Evolutionary conservation across 768 basidiomycete genomes (phyloP), one percentile per base, ranked within the genome.

Genomic region (Paxillus ammoniavirescens): DNA sequence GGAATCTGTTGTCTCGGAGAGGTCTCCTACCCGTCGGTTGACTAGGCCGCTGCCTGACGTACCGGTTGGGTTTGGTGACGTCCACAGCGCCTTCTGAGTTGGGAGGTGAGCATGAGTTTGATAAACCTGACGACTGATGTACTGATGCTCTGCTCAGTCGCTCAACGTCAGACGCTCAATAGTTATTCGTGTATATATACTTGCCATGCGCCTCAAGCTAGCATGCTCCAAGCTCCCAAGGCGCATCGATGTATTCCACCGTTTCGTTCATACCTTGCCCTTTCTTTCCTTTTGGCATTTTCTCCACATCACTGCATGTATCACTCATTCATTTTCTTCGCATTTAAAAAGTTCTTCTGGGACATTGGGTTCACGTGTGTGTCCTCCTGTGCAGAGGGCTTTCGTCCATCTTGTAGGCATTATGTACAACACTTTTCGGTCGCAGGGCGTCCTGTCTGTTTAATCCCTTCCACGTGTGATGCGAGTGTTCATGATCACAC

Each of bases 41-140:
- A 47, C 42, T 9, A 68, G 50, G 38, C 61, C 59, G 6, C 35
- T 59, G 14, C 57, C 68, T 4, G 68, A 72, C 12, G 68, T 69
- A 8, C 68, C 68, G 10, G 52, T 49, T 8, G 68, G 65, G 31
- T 65, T 66, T 55, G 68, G 68, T 8, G 64, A 70, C 14, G 26
- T 54, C 53, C 21, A 57, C n/a, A 46, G 18, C 2, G 5, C 42
- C 33, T 69, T 51, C 52, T 67, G 28, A 60, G 33, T 38, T 15
- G 26, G 23, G 23, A 26, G 26, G 6, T 26, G 26, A 26, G 6
- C 26, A 26, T 26, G 26, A 26, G 26, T 6, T 26, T 26, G 26
- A 26, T 42, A 5, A 55, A 59, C 61, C 57, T 36, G 56, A 55
- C 13, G 3, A 46, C 45, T 46, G n/a, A 35, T 15, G 31, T 17